Base-by-base conservation (phyloP, 108 stramenopile species). In the Pseudonitzschia pungens region DNA sequence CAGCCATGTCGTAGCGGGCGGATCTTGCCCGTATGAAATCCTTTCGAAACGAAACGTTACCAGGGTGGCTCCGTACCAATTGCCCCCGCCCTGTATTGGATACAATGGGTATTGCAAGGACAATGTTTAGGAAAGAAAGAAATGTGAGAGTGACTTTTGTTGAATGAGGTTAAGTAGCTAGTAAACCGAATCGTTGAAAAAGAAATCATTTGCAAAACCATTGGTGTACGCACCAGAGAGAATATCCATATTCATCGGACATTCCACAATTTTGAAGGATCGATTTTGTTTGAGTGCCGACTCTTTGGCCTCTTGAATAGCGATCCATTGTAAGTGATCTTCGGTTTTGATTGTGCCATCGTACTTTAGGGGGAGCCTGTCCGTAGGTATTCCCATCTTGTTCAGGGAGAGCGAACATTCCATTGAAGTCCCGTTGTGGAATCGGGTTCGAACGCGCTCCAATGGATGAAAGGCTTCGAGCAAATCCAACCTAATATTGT, bases 191-290 rank as follows among this genome's bases (percentile, higher is more conserved):
- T 36, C 36, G 6, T 36, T 5, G 36, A 36, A 36, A 36, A 36
- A 36, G 36, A 2, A 36, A 36, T 36, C 6, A 6, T 6, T 5
- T 6, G 6, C 36, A 36, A 36, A 36, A 36, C 6, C 6, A 5
- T 36, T 5, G 6, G 6, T 5, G 4, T 31, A 65, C 64, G 36
- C 21, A 65, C 64, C 64, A 0, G 42, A 41, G 8, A 65, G 40
- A 16, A 65, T 65, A 65, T 65, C 64, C 64, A 65, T 65, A 41
- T 65, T 65, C 64, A 65, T 65, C 22, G 64, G 64, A 65, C 64
- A 65, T 44, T 65, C 64, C 32, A 65, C 64, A 41, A 44, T 31
- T 20, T 65, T 36, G 7, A 65, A 65, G 24, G 42, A 16, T 58
- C 57, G 21, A 5, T 31, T 58, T 58, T 58, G 57, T 26, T 58